These are phyloP conservation scores for Phialocephala sp. DNA, from an alignment of 2,329 filamentous ascomycete genomes.

Conservation along the genomic window DNA sequence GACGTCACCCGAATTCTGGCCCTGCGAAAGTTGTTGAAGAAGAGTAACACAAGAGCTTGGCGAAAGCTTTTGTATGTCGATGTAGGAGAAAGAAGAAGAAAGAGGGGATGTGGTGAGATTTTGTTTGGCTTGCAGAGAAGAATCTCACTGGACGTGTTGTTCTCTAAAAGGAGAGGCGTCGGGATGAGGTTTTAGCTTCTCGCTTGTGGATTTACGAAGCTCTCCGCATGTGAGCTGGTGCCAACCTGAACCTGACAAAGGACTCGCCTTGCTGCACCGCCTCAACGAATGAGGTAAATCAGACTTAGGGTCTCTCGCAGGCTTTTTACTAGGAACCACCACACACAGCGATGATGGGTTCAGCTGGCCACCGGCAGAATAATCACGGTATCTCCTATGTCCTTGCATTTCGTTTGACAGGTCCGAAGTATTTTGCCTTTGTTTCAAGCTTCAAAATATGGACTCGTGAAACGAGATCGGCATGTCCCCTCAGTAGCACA, in stretches of 20 bases:
- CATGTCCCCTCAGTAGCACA: neutral
- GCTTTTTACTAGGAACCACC: neutral
- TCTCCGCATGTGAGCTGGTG: neutral
- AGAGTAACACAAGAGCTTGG: neutral
- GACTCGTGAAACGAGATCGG: constrained; percentile 3
- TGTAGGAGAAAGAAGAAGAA: neutral
- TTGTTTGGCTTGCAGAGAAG: constrained; percentile 3
- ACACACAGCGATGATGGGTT: neutral
- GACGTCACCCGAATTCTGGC: constrained; percentile 3
- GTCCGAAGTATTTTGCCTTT: constrained; percentile 2
- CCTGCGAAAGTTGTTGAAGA: neutral
- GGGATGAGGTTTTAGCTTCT: neutral
- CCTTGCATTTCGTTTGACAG: constrained; percentile 5
- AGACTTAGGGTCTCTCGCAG: neutral
- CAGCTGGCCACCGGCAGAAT: neutral
- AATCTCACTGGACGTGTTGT: constrained; percentile 6
- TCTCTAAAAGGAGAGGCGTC: neutral
- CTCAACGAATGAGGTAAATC: neutral
- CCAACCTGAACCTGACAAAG: neutral
- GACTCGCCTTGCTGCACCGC: neutral
- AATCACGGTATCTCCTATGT: neutral
- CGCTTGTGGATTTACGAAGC: neutral
- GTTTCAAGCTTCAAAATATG: neutral
- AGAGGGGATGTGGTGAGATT: neutral
- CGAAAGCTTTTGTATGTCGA: neutral